Conservation (phyloP, 805 yeast genomes). For the Pichia occidentalis region DNA sequence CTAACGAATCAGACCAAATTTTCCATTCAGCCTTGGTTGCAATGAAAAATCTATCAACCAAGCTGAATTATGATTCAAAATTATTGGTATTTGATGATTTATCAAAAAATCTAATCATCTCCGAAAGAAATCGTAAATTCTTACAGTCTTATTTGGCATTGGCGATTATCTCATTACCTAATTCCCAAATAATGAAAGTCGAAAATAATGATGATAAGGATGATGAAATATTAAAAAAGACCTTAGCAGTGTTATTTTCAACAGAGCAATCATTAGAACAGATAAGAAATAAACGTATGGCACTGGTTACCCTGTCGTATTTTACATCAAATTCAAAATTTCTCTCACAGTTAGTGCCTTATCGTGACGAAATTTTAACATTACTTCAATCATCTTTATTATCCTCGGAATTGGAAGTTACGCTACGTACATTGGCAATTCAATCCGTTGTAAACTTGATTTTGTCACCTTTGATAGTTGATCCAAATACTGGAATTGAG, state of each 20-base stretch:
- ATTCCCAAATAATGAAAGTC: background rate
- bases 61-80: slow-evolving; percentile 15
- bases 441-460: slow-evolving; percentile 57
- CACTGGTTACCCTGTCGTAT: slow-evolving; percentile 13
- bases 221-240: slow-evolving; percentile 40
- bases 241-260: slow-evolving; percentile 38
- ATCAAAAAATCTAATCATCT: slow-evolving; percentile 29
- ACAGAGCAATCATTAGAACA: slow-evolving; percentile 13
- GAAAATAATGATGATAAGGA: slow-evolving; percentile 40
- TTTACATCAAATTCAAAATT: slow-evolving; percentile 8
- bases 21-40: slow-evolving; percentile 39
- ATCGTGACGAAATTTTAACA: slow-evolving; percentile 63
- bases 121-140: slow-evolving; percentile 39
- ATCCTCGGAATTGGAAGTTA: slow-evolving; percentile 60
- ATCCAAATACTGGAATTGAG: slow-evolving; percentile 3
- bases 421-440: slow-evolving; percentile 60
- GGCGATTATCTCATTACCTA: slow-evolving; percentile 33
- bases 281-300: slow-evolving; percentile 9
- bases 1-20: slow-evolving; percentile 28
- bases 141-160: slow-evolving; percentile 60
- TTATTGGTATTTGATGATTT: slow-evolving; percentile 41
- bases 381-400: slow-evolving; percentile 64
- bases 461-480: slow-evolving; percentile 29
- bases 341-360: slow-evolving; percentile 29
- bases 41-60: slow-evolving; percentile 38